Base-by-base conservation (phyloP, 768 basidiomycete genomes). In the Mycena capillaripes region DNA sequence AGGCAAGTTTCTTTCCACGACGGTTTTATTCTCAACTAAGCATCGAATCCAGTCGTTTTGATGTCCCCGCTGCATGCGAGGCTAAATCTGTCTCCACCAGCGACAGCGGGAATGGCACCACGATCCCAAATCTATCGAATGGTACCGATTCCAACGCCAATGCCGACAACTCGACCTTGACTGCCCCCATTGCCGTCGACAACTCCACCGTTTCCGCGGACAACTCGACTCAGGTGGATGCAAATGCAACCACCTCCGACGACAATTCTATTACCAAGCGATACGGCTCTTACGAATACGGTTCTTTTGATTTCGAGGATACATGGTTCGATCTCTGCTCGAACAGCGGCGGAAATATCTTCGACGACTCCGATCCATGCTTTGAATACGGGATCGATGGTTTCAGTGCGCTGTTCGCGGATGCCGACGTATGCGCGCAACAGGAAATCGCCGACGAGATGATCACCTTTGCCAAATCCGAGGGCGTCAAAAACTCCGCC, bases 391-490 rank as follows among this genome's bases (percentile, higher is more conserved):
- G 86, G 19, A 60, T 84, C 44, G 76, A 71, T 50, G 86, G 84
- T 29, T 83, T 84, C 78, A 83, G 83, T 73, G 86, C 86, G 19
- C 82, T 89, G 32, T 82, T 85, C 44, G 86, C 84, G 34, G 81
- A 82, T 29, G 84, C 86, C 1, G 84, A 84, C 77, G 81, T 84
- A 2, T 89, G 88, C 76, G 87, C 81, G 12, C 88, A 89, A 69
- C 88, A 88, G 76, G 81, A 84, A 70, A 81, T 82, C 66, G 86
- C 87, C 4, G 88, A 89, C 77, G 79, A 77, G 19, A 89, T 89
- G 87, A 84, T 88, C 74, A 82, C 82, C 61, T 89, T 87, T 64
- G 86, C 87, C 57, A 88, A 88, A 72, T 84, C 84, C 21, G 17
- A 79, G 11, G 84, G 85, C 5, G 80, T 87, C 62, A 77, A 61